These are phyloP conservation scores for Aureobasidium mangrovei DNA, from an alignment of 2,329 filamentous ascomycete genomes.

Conservation along the genomic window DNA sequence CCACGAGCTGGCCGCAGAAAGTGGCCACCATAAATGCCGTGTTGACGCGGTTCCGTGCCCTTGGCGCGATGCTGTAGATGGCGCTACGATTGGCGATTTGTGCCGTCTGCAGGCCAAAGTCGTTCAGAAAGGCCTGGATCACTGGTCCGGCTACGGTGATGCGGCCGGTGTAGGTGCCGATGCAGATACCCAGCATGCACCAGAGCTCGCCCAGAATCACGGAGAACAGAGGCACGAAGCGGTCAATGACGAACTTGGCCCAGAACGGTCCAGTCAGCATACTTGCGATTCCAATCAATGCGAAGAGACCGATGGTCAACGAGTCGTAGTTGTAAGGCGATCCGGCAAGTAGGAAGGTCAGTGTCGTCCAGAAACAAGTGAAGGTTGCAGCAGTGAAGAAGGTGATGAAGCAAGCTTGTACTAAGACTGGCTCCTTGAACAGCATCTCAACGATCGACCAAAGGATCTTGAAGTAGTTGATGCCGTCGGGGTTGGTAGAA, in stretches of 20 bases:
- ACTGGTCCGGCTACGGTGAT: slow-evolving; percentile 62
- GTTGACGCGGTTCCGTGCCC: slow-evolving; percentile 66
- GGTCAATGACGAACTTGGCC: slow-evolving; percentile 60
- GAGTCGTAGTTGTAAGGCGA: slow-evolving; percentile 60
- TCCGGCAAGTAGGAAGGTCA: slow-evolving; percentile 69
- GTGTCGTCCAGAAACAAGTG: slow-evolving; percentile 63
- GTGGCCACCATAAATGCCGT: slow-evolving; percentile 72
- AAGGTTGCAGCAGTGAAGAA: slow-evolving; percentile 56
- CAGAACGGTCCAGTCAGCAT: slow-evolving; percentile 62
- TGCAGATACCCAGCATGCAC: slow-evolving; percentile 51
- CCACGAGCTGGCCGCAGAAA: slow-evolving; percentile 67
- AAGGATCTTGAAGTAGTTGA: slow-evolving; percentile 59
- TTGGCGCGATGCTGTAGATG: slow-evolving; percentile 63
- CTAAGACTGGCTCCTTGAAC: slow-evolving; percentile 56
- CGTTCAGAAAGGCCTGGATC: slow-evolving; percentile 60
- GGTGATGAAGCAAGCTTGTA: slow-evolving; percentile 59
- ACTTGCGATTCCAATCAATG: slow-evolving; percentile 63
- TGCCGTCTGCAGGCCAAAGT: slow-evolving; percentile 63
- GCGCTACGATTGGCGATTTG: slow-evolving; percentile 65
- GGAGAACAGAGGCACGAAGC: slow-evolving; percentile 58
- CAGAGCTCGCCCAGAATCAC: slow-evolving; percentile 54
- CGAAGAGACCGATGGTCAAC: slow-evolving; percentile 66
- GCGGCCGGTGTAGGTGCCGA: slow-evolving; percentile 61
- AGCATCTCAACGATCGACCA: slow-evolving; percentile 57
- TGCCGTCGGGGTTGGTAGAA: slow-evolving; percentile 55